Evolutionary conservation across 352 stramenopile genomes (phyloP).

Genomic region (Globisporangium mamillatum): DNA sequence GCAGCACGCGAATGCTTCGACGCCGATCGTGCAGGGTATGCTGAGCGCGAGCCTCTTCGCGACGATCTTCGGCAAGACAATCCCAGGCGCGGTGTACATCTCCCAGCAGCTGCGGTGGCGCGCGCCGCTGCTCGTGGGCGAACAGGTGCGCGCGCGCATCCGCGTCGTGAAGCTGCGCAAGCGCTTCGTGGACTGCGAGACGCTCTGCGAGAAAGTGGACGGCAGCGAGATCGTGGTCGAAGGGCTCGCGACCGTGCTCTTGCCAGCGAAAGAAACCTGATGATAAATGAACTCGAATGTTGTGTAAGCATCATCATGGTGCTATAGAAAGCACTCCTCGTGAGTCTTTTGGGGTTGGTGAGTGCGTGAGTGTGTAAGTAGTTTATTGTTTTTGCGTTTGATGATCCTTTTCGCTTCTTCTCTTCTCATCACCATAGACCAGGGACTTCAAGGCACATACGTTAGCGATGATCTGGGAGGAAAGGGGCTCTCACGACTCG

Average conservation of each 20-base stretch:
- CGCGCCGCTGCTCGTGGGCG: constrained; percentile 57
- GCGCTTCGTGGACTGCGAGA: constrained; percentile 77
- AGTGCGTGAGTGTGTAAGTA: neutral
- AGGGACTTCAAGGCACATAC: neutral
- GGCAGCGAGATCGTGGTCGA: constrained; percentile 59
- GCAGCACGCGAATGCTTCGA: constrained; percentile 21
- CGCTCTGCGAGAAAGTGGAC: constrained; percentile 44
- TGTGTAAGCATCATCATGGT: neutral
- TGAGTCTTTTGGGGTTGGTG: too few relatives aligned
- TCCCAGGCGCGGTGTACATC: constrained; percentile 75
- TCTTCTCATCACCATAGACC: neutral
- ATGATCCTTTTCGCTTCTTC: neutral
- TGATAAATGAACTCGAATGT: neutral
- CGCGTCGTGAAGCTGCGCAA: constrained; percentile 55
- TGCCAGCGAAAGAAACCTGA: constrained; percentile 24
- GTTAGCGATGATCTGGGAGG: neutral
- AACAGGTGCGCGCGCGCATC: constrained; percentile 56
- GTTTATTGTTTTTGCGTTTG: constrained; percentile 3
- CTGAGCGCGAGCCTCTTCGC: constrained; percentile 78
- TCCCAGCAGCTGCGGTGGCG: constrained; percentile 71
- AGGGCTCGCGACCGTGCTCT: constrained; percentile 61
- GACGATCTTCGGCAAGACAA: constrained; percentile 72
- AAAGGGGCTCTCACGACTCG: neutral
- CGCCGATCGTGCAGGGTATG: constrained; percentile 77
- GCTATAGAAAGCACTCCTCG: neutral